A percentile compares a stretch with the other conserved stretches of the same genome.
These are phyloP conservation scores for Erysimum cheiranthoides DNA, from an alignment of 345 rosid species.

Conservation along the genomic window DNA sequence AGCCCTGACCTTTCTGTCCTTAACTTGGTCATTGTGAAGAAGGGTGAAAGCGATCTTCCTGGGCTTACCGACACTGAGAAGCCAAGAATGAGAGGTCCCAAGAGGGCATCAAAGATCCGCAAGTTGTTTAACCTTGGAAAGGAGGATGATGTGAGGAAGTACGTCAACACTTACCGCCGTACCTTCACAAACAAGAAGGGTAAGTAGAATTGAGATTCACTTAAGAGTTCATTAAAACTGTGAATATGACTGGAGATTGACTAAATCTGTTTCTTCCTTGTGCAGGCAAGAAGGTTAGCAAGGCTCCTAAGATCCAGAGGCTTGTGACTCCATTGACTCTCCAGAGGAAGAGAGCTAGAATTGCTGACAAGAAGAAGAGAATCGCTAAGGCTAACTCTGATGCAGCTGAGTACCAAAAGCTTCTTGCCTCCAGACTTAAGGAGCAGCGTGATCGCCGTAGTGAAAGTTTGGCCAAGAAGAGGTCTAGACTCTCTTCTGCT, in stretches of 20 bases:
- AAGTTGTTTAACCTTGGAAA: constrained; percentile 84
- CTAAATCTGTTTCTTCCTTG: background rate
- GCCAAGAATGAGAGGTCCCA: constrained; percentile 96
- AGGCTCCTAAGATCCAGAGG: constrained; percentile 94
- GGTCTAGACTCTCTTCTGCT: constrained; percentile 83
- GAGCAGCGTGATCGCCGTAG: constrained; percentile 88
- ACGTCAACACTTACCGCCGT: constrained; percentile 86
- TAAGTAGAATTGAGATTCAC: constrained; percentile 21
- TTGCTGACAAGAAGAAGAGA: constrained; percentile 86
- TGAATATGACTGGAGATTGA: background rate
- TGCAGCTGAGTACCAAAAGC: constrained; percentile 90
- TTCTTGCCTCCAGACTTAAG: constrained; percentile 82
- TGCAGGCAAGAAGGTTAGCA: constrained; percentile 81
- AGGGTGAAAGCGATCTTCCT: constrained; percentile 84
- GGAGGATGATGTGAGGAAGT: constrained; percentile 92
- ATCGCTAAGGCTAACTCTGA: constrained; percentile 87
- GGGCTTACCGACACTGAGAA: constrained; percentile 90
- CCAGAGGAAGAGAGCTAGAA: constrained; percentile 84
- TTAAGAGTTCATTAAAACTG: background rate
- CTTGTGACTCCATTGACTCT: constrained; percentile 86
- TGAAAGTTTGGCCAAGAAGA: constrained; percentile 90
- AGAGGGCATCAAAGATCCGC: constrained; percentile 90
- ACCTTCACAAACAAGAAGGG: constrained; percentile 77
- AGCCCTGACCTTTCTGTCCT: constrained; percentile 86
- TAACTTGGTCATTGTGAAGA: constrained; percentile 88